Conservation (phyloP, 2,329 filamentous ascomycete genomes). For the Purpureocillium lavendulum region DNA sequence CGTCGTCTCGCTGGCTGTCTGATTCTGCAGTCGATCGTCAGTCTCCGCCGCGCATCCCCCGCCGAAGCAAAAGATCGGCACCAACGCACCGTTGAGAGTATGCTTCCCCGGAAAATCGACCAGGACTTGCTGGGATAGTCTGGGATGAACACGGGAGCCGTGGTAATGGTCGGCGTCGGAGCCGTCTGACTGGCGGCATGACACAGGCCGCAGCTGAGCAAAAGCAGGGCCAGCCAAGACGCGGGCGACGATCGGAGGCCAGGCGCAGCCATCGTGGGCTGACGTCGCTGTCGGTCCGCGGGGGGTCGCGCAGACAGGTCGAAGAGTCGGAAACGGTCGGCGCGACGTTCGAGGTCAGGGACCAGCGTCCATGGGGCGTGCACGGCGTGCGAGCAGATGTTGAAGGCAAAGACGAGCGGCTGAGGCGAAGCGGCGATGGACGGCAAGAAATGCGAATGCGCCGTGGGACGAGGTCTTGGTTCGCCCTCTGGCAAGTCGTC, state of each 20-base stretch:
- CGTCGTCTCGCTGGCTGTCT: slow-evolving; percentile 26
- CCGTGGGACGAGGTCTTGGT: background rate
- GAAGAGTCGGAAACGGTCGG: no score
- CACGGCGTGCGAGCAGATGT: background rate
- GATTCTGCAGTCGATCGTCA: slow-evolving; percentile 19
- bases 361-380: background rate
- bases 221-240: slow-evolving; percentile 13
- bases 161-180: slow-evolving; percentile 21
- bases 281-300: background rate
- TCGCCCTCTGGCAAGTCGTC: slow-evolving; percentile 1
- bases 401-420: background rate
- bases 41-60: background rate
- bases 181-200: slow-evolving; percentile 10
- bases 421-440: slow-evolving; percentile 1
- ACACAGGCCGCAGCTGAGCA: slow-evolving; percentile 5
- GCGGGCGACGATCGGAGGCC: slow-evolving; percentile 11
- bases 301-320: no score
- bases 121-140: slow-evolving; percentile 33
- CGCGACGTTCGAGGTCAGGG: background rate
- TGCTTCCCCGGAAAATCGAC: slow-evolving; percentile 35
- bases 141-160: slow-evolving; percentile 36
- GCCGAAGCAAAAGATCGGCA: no score
- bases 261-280: background rate
- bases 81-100: slow-evolving; percentile 34
- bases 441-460: background rate